Conservation (phyloP, 495 filamentous ascomycete species). For the Thozetella sp. region DNA sequence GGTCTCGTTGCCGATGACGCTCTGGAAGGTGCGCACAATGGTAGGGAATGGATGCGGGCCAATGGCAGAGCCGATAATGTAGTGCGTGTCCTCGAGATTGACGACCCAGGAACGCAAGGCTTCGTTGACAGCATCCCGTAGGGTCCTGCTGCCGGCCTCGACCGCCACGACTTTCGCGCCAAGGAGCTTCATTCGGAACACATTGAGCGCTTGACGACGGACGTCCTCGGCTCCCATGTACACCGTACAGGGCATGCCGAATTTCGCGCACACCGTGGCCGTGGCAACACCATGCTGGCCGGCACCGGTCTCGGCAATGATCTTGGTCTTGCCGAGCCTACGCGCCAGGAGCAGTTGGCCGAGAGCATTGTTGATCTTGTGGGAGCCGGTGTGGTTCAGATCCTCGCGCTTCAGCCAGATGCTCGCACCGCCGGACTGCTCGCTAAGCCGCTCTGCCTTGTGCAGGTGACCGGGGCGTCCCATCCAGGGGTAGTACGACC, state of each 20-base stretch:
- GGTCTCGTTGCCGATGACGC: constrained; percentile 89
- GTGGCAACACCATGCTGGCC: constrained; percentile 96
- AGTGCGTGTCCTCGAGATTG: constrained; percentile 85
- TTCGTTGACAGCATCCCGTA: constrained; percentile 96
- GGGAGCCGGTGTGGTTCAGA: constrained; percentile 81
- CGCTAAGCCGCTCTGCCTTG: constrained; percentile 82
- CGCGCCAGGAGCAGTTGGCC: constrained; percentile 85
- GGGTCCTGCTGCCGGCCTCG: constrained; percentile 79
- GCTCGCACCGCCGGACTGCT: constrained; percentile 84
- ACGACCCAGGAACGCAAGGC: constrained; percentile 88
- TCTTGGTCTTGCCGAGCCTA: constrained; percentile 84
- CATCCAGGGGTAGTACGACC: constrained; percentile 97
- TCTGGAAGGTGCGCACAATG: constrained; percentile 95
- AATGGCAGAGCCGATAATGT: constrained; percentile 94
- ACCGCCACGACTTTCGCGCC: constrained; percentile 87
- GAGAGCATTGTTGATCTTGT: constrained; percentile 98
- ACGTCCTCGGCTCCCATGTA: constrained; percentile 98
- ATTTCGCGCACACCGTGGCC: constrained; percentile 94
- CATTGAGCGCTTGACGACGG: constrained; percentile 88
- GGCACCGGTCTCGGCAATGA: constrained; percentile 96
- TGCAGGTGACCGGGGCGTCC: constrained; percentile 91
- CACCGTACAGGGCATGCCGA: constrained; percentile 92
- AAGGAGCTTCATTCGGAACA: constrained; percentile 95
- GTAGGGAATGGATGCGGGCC: constrained; percentile 95
- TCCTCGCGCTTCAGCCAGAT: constrained; percentile 97